These are phyloP conservation scores for Gautieria morchelliformis DNA, from an alignment of 768 basidiomycete genomes.

Conservation along the genomic window DNA sequence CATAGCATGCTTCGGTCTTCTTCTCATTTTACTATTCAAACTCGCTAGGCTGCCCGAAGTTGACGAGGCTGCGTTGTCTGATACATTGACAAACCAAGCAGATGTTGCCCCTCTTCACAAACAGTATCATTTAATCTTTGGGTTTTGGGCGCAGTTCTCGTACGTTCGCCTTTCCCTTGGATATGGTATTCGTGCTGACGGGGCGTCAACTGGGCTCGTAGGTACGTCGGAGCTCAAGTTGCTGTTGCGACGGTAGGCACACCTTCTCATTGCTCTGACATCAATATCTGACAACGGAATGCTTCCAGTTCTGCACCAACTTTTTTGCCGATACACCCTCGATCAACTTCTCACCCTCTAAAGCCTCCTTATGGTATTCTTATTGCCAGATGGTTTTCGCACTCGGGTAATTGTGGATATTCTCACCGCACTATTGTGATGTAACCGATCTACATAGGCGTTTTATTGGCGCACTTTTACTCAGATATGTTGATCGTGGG, in stretches of 20 bases:
- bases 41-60: slow-evolving; percentile 26
- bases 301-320: slow-evolving; percentile 51
- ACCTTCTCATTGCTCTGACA: not conserved
- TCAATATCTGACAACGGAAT: not conserved
- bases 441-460: slow-evolving; percentile 24
- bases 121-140: slow-evolving; percentile 63
- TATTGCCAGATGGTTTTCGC: slow-evolving; percentile 66
- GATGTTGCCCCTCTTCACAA: slow-evolving; percentile 49
- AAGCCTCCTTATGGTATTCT: slow-evolving; percentile 57
- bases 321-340: slow-evolving; percentile 52
- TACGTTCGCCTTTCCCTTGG: slow-evolving; percentile 39
- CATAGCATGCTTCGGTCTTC: slow-evolving; percentile 37
- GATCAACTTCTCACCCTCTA: slow-evolving; percentile 38
- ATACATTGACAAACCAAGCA: slow-evolving; percentile 21
- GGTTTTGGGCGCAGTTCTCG: slow-evolving; percentile 61
- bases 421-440: slow-evolving; percentile 8
- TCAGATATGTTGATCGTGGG: slow-evolving; percentile 58
- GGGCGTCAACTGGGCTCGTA: not conserved
- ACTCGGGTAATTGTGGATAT: slow-evolving; percentile 31
- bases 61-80: slow-evolving; percentile 24
- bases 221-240: slow-evolving; percentile 49
- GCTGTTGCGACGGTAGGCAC: slow-evolving; percentile 35
- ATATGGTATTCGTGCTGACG: not conserved
- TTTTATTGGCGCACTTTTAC: slow-evolving; percentile 50
- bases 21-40: slow-evolving; percentile 52